Conservation (phyloP, 2,329 filamentous ascomycete species). For the Fusarium staphyleae region DNA sequence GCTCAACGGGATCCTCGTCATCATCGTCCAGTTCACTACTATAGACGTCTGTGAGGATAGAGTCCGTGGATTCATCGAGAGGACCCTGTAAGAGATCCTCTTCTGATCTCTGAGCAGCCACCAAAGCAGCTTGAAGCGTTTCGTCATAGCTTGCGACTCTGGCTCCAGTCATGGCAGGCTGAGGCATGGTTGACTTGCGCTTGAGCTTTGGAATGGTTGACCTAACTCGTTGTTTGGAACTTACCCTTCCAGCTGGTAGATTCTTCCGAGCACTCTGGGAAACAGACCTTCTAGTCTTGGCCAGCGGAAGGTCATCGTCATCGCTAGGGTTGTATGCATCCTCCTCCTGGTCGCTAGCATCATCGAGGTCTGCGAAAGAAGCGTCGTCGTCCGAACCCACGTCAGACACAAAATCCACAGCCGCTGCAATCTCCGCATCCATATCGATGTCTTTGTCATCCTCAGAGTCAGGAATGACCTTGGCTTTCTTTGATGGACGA, state of each 20-base stretch:
- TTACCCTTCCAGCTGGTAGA: background rate
- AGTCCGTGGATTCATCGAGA: background rate
- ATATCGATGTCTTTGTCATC: conserved; percentile 43
- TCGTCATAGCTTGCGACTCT: no score
- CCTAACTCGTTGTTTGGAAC: no score
- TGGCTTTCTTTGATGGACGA: conserved; percentile 43
- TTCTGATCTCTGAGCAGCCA: no score
- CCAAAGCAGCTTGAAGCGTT: no score
- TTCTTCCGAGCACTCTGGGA: background rate
- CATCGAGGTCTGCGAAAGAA: conserved; percentile 26
- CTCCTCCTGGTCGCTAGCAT: conserved; percentile 26
- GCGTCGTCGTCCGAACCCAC: conserved; percentile 21
- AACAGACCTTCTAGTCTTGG: conserved; percentile 19
- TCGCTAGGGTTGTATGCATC: conserved; percentile 38
- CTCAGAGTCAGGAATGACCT: conserved; percentile 42
- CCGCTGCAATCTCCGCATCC: conserved; percentile 44
- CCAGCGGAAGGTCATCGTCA: conserved; percentile 40
- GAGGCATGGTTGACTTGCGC: background rate
- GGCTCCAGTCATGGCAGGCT: no score
- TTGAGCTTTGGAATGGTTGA: background rate
- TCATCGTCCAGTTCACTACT: conserved; percentile 36
- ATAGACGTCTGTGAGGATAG: background rate
- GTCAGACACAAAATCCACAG: conserved; percentile 26
- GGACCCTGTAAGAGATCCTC: background rate
- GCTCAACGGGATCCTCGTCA: conserved; percentile 8